These are phyloP conservation scores for Sporothrix pseudoabietina DNA, from an alignment of 2,329 filamentous ascomycete genomes.

Conservation along the genomic window DNA sequence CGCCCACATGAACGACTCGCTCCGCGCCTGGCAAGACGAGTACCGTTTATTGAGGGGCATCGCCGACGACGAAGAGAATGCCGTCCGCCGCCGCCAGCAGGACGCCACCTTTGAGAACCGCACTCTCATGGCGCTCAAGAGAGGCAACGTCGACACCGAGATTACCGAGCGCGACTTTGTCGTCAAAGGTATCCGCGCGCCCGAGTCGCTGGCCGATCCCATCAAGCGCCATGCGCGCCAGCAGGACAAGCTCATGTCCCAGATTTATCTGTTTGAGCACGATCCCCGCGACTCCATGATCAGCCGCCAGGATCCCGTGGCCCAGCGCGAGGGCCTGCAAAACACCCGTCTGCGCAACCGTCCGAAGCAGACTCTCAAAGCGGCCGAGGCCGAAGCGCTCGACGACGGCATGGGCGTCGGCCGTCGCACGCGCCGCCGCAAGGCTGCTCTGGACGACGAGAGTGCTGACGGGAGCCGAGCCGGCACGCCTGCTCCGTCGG, in stretches of 20 bases:
- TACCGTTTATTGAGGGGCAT: slow-evolving; percentile 54
- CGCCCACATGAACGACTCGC: slow-evolving; percentile 49
- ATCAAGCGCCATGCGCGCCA: slow-evolving; percentile 50
- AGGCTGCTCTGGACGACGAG: slow-evolving; percentile 53
- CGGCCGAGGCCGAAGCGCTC: slow-evolving; percentile 54
- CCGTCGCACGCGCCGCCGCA: slow-evolving; percentile 54
- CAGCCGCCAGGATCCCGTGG: slow-evolving; percentile 60
- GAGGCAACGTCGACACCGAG: slow-evolving; percentile 49
- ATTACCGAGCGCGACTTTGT: slow-evolving; percentile 55
- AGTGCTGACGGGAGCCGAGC: slow-evolving; percentile 55
- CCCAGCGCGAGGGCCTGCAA: slow-evolving; percentile 57
- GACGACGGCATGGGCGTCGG: slow-evolving; percentile 49
- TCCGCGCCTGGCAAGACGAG: slow-evolving; percentile 58
- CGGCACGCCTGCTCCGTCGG: slow-evolving; percentile 49
- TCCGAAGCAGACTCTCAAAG: slow-evolving; percentile 60
- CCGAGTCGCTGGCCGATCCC: slow-evolving; percentile 48
- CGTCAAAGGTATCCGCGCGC: slow-evolving; percentile 56
- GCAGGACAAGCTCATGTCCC: slow-evolving; percentile 62
- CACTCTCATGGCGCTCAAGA: slow-evolving; percentile 49
- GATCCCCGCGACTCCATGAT: slow-evolving; percentile 60
- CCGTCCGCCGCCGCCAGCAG: slow-evolving; percentile 52
- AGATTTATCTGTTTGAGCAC: slow-evolving; percentile 63
- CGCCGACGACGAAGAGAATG: slow-evolving; percentile 61
- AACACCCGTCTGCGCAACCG: slow-evolving; percentile 60
- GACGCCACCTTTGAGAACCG: slow-evolving; percentile 43